Base-by-base conservation (phyloP, 441 rosid genomes). In the Gossypium lobatum region DNA sequence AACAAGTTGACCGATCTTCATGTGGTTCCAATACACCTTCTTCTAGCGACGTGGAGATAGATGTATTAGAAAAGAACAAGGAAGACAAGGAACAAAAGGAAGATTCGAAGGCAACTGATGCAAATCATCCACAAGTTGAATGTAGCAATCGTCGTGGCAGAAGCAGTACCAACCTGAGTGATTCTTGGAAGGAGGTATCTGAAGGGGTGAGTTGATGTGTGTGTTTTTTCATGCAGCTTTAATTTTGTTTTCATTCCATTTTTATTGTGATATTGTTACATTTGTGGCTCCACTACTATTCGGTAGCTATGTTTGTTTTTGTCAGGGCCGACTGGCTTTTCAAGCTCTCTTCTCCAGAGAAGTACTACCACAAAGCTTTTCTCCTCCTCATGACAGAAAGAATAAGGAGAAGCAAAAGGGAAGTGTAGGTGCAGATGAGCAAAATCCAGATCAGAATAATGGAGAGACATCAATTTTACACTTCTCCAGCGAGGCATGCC, bases 21-120 rank as follows among this genome's bases (percentile, higher is more conserved):
- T 92, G 99, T 80, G 98, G 96, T 70, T 95, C 99, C 70, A 93
- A 95, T 82, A 89, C 95, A 48, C 80, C 95, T 78, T 92, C 95
- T 58, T 88, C 95, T 79, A 95, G 97, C 73, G 99, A 95, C 39
- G 86, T 85, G 20, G 97, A 95, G 82, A 89, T 89, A 16, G 89
- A 91, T 60, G 90, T 90, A 37, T 81, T 90, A 68, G 85, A 83
- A 77, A 91, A 92, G 71, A 77, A 82, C 64, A 89, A 85, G 72
- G 83, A 84, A 73, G 88, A 76, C 80, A 71, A 75, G 72, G 83
- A 84, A 73, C 87, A 77, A 79, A 71, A 75, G 74, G 90, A 91
- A 70, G 89, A 84, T 57, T 50, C 83, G 16, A 80, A 87, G 80
- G 91, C 81, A 79, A 80, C 76, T 61, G 97, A 88, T 80, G 78